Percentiles rank a stretch among this genome's conserved stretches.
Evolutionary conservation across 2,329 filamentous ascomycete genomes (phyloP).

Genomic region (Aspergillus alliaceus): DNA sequence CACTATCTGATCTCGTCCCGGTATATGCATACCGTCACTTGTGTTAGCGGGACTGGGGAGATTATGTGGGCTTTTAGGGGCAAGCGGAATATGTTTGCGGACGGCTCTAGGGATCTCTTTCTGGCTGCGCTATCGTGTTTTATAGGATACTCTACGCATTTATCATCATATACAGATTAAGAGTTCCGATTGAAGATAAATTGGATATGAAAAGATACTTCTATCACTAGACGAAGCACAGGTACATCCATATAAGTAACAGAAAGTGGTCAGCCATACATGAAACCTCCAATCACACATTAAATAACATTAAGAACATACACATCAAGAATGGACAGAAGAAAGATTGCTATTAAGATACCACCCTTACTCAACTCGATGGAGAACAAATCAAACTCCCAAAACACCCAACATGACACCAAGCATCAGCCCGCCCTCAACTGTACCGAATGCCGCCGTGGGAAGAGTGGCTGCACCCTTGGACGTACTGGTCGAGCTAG

Average conservation of each 20-base stretch:
- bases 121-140: background rate
- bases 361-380: background rate
- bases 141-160: background rate
- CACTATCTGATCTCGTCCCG: slow-evolving; percentile 2
- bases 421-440: slow-evolving; percentile 26
- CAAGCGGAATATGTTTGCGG: slow-evolving; percentile 28
- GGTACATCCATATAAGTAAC: no score
- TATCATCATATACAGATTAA: background rate
- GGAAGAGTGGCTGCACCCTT: slow-evolving; percentile 15
- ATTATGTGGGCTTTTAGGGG: slow-evolving; percentile 31
- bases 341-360: background rate
- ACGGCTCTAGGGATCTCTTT: slow-evolving; percentile 8
- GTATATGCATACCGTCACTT: slow-evolving; percentile 1
- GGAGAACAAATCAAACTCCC: background rate
- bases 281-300: no score
- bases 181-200: background rate
- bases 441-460: background rate
- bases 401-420: slow-evolving; percentile 18
- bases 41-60: slow-evolving; percentile 19
- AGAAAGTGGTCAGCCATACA: no score
- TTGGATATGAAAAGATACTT: no score
- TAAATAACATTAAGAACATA: no score
- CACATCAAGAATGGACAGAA: no score
- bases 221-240: no score
- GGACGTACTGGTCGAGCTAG: slow-evolving; percentile 19